Percentiles rank a stretch among this genome's conserved stretches.
Conservation (phyloP, 768 basidiomycete genomes). For the Kwoniella bestiolae region DNA sequence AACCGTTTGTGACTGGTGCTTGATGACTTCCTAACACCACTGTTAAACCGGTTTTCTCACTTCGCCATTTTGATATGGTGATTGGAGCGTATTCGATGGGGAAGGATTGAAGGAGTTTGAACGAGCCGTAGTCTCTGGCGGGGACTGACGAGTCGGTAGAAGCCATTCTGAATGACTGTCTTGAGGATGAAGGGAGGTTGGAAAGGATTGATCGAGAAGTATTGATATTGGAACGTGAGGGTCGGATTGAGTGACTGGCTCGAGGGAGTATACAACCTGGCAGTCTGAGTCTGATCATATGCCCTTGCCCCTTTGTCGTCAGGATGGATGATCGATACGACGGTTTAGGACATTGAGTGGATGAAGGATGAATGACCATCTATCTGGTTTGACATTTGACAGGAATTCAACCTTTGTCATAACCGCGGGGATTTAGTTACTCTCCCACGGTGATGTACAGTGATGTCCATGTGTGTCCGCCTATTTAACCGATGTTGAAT, state of each 20-base stretch:
- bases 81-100: slow-evolving; percentile 81
- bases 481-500: too few relatives aligned
- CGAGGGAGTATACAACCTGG: neutral
- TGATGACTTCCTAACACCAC: slow-evolving; percentile 91
- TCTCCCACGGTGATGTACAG: too few relatives aligned
- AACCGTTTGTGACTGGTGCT: slow-evolving; percentile 69
- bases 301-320: neutral
- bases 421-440: too few relatives aligned
- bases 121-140: slow-evolving; percentile 67
- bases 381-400: too few relatives aligned
- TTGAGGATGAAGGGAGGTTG: neutral
- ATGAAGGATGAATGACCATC: too few relatives aligned
- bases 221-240: neutral
- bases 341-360: too few relatives aligned
- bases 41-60: slow-evolving; percentile 80
- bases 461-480: too few relatives aligned
- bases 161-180: slow-evolving; percentile 16
- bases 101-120: slow-evolving; percentile 77
- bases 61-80: slow-evolving; percentile 83
- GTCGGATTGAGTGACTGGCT: neutral
- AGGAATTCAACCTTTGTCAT: too few relatives aligned
- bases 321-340: neutral
- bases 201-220: neutral
- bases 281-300: neutral
- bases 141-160: slow-evolving; percentile 5